These are phyloP conservation scores for Talaromyces liani DNA, from an alignment of 495 filamentous ascomycete species.

Conservation along the genomic window DNA sequence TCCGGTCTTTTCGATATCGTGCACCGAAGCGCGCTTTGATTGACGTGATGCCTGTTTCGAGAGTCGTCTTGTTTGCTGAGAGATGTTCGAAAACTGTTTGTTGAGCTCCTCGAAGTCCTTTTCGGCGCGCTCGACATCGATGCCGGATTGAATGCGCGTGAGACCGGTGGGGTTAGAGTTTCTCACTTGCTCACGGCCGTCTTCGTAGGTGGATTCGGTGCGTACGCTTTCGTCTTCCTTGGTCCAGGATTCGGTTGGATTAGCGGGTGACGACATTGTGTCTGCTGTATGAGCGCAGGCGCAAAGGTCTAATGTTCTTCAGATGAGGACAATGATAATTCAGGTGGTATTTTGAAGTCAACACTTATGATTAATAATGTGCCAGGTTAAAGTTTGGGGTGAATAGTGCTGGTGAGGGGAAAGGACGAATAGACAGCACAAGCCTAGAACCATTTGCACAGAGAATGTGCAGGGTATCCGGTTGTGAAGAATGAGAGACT, in stretches of 20 bases:
- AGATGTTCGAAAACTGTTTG: constrained; percentile 61
- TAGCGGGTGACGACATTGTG: not conserved
- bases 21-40: constrained; percentile 29
- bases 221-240: not conserved
- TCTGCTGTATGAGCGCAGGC: not conserved
- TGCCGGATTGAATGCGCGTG: constrained; percentile 36
- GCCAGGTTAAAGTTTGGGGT: not conserved
- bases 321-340: not conserved
- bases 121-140: constrained; percentile 67
- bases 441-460: not conserved
- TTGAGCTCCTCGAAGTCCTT: constrained; percentile 71
- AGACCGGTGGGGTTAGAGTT: constrained; percentile 37
- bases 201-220: constrained; percentile 20
- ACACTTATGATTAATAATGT: not conserved
- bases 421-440: not conserved
- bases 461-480: not conserved
- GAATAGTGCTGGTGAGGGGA: not conserved
- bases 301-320: not conserved
- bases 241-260: not conserved
- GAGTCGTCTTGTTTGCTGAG: constrained; percentile 42
- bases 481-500: not conserved
- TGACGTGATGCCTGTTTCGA: constrained; percentile 30
- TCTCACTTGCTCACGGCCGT: constrained; percentile 23
- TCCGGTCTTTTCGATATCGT: constrained; percentile 47
- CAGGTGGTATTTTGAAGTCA: not conserved